Conservation (phyloP, 805 yeast species). For the Pachysolen tannophilus region DNA sequence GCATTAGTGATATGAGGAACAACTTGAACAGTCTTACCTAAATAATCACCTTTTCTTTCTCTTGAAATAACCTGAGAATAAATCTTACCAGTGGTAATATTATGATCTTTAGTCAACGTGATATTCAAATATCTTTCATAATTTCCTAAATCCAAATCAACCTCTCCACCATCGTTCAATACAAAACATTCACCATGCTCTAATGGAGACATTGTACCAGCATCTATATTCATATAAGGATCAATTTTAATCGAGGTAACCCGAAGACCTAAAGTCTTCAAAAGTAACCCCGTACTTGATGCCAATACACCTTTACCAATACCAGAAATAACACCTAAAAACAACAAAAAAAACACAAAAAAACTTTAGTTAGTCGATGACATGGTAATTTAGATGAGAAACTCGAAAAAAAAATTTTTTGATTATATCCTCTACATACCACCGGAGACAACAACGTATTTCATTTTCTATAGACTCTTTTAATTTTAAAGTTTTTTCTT, state of each 20-base stretch:
- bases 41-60: conserved; percentile 94
- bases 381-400: not conserved
- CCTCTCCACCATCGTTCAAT: conserved; percentile 97
- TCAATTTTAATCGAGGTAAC: conserved; percentile 97
- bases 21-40: conserved; percentile 99
- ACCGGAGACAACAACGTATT: conserved; percentile 98
- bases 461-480: conserved; percentile 43
- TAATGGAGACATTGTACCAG: conserved; percentile 98
- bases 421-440: conserved; percentile 23
- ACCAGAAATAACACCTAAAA: conserved; percentile 89
- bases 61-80: conserved; percentile 89
- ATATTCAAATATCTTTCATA: conserved; percentile 95
- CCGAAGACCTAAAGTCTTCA: conserved; percentile 89
- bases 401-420: not conserved
- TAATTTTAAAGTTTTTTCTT: not conserved
- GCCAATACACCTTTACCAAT: conserved; percentile 99
- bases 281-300: conserved; percentile 89
- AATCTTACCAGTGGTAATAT: conserved; percentile 97
- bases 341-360: too few species aligned
- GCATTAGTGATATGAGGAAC: conserved; percentile 98
- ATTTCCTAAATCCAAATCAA: conserved; percentile 95
- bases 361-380: not conserved
- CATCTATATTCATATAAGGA: conserved; percentile 98
- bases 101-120: conserved; percentile 88
- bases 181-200: conserved; percentile 99